Percentiles rank a stretch among this genome's conserved stretches.
Evolutionary conservation across 2,329 filamentous ascomycete genomes (phyloP).

Genomic region (Ascochyta rabiei): DNA sequence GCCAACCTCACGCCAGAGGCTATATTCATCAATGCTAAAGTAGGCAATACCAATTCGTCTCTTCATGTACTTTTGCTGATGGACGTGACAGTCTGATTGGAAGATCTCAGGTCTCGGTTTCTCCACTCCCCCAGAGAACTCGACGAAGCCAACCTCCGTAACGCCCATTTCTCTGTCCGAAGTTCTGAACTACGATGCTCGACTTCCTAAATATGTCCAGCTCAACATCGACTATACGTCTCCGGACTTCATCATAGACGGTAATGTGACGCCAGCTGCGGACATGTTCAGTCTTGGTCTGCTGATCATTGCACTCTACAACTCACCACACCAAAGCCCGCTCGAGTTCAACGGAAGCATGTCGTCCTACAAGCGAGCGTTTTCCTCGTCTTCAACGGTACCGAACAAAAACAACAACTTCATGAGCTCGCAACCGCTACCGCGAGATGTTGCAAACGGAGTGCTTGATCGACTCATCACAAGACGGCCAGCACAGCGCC

Average conservation of each 20-base stretch:
- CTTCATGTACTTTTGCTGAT: conserved; percentile 34
- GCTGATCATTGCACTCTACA: conserved; percentile 87
- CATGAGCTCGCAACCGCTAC: conserved; percentile 77
- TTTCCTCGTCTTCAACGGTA: conserved; percentile 77
- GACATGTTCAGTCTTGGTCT: conserved; percentile 96
- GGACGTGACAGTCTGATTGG: conserved; percentile 78
- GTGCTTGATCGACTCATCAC: conserved; percentile 88
- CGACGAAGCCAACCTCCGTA: conserved; percentile 75
- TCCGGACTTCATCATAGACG: conserved; percentile 92
- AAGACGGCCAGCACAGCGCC: conserved; percentile 80
- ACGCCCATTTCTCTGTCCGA: conserved; percentile 82
- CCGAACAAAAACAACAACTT: conserved; percentile 85
- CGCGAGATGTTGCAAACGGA: conserved; percentile 74
- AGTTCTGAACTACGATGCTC: conserved; percentile 81
- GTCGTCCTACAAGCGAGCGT: conserved; percentile 83
- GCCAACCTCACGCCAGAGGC: conserved; percentile 94
- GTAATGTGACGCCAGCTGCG: conserved; percentile 79
- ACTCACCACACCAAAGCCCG: conserved; percentile 89
- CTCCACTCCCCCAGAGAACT: conserved; percentile 78
- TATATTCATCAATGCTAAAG: conserved; percentile 92
- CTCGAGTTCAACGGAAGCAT: conserved; percentile 80
- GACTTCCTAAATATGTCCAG: conserved; percentile 81
- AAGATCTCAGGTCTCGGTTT: conserved; percentile 96
- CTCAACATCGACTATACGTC: conserved; percentile 92
- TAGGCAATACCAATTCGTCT: conserved; percentile 47